These are phyloP conservation scores for Pestalotiopsis sp. DNA, from an alignment of 2,329 filamentous ascomycete genomes.

Conservation along the genomic window DNA sequence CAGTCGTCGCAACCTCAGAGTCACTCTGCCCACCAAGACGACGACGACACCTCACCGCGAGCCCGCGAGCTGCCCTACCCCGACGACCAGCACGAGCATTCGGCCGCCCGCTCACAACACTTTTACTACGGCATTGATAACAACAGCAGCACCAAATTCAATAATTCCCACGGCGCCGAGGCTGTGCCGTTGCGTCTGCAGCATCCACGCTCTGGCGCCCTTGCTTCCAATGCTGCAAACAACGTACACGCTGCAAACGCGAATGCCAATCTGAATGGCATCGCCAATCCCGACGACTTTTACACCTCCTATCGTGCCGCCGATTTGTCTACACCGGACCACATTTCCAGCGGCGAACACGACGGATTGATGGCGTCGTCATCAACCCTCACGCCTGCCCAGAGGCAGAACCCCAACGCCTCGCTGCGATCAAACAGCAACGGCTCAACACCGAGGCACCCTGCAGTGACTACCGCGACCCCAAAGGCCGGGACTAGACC, in stretches of 20 bases:
- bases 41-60: slow-evolving; percentile 16
- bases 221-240: slow-evolving; percentile 36
- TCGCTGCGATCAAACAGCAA: slow-evolving; percentile 50
- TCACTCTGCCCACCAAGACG: slow-evolving; percentile 14
- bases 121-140: not conserved
- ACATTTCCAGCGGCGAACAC: slow-evolving; percentile 16
- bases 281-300: slow-evolving; percentile 56
- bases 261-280: slow-evolving; percentile 39
- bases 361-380: slow-evolving; percentile 29
- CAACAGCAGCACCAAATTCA: slow-evolving; percentile 23
- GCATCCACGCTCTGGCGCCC: slow-evolving; percentile 15
- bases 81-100: slow-evolving; percentile 6
- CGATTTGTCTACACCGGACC: slow-evolving; percentile 17
- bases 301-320: slow-evolving; percentile 50
- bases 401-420: slow-evolving; percentile 43
- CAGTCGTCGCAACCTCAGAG: slow-evolving; percentile 27
- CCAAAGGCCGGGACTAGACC: slow-evolving; percentile 42
- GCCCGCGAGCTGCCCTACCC: slow-evolving; percentile 20
- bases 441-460: slow-evolving; percentile 50
- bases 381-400: slow-evolving; percentile 33
- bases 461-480: slow-evolving; percentile 37
- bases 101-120: not conserved
- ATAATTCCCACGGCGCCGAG: slow-evolving; percentile 14
- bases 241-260: slow-evolving; percentile 39
- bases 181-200: slow-evolving; percentile 17